Percentiles rank a stretch among this genome's conserved stretches.
phyloP scores from a whole-genome alignment of 2,329 filamentous ascomycete species.

The Cladosporium sp. region DNA sequence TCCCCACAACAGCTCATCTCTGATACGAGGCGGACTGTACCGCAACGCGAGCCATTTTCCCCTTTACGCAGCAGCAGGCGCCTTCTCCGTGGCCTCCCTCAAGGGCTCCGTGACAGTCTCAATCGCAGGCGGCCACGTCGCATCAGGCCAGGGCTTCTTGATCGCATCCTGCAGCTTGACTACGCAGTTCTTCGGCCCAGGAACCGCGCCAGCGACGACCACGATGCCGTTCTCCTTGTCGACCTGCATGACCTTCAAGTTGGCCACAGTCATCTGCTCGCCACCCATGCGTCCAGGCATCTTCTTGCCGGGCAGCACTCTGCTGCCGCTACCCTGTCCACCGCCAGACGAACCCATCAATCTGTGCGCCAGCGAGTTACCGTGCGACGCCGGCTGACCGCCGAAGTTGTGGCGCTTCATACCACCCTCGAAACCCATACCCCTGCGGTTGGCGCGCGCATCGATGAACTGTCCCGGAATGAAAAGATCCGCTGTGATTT shows the following conservation, averaged over 20 bases:
- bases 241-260: slow-evolving; percentile 80
- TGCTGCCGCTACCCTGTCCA: slow-evolving; percentile 83
- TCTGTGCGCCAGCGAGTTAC: slow-evolving; percentile 90
- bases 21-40: neutral
- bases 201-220: slow-evolving; percentile 78
- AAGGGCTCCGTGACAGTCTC: slow-evolving; percentile 2
- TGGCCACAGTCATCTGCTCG: slow-evolving; percentile 82
- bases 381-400: slow-evolving; percentile 87
- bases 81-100: slow-evolving; percentile 9
- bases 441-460: slow-evolving; percentile 68
- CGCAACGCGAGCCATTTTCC: neutral
- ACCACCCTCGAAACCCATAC: slow-evolving; percentile 91
- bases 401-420: slow-evolving; percentile 94
- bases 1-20: neutral
- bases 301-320: slow-evolving; percentile 92
- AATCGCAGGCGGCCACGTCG: neutral
- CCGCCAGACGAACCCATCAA: slow-evolving; percentile 85
- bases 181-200: slow-evolving; percentile 78
- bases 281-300: slow-evolving; percentile 97
- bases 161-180: slow-evolving; percentile 85
- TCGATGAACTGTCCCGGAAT: slow-evolving; percentile 85
- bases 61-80: slow-evolving; percentile 5
- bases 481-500: slow-evolving; percentile 85
- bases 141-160: slow-evolving; percentile 70
- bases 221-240: slow-evolving; percentile 83